phyloP scores from a whole-genome alignment of 2,329 filamentous ascomycete genomes.

The Eutypella sp. region DNA sequence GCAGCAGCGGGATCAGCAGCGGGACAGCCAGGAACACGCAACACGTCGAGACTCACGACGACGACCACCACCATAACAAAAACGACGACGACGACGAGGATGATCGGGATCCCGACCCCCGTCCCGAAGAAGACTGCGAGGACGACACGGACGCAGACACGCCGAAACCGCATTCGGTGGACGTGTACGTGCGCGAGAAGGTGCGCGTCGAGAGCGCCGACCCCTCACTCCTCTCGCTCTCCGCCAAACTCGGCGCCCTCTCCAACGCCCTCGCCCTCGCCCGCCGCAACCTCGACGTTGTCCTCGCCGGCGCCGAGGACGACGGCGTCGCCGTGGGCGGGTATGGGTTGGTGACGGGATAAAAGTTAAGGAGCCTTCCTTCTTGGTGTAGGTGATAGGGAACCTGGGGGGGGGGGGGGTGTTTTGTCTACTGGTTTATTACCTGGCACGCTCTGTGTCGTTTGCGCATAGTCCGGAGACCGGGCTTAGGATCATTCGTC shows the following conservation, averaged over 20 bases:
- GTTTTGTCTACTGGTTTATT: too few species aligned
- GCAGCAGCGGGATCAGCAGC: slow-evolving; percentile 3
- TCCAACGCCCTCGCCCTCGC: slow-evolving; percentile 67
- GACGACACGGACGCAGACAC: slow-evolving; percentile 15
- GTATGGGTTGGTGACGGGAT: too few species aligned
- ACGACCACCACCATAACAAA: too few species aligned
- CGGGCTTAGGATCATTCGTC: too few species aligned
- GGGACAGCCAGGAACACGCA: background rate
- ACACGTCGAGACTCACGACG: too few species aligned
- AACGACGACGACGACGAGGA: too few species aligned
- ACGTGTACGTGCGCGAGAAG: slow-evolving; percentile 86
- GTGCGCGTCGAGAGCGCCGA: slow-evolving; percentile 84
- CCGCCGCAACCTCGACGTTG: slow-evolving; percentile 66
- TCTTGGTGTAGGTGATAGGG: too few species aligned
- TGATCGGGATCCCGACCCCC: too few species aligned
- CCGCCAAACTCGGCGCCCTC: slow-evolving; percentile 76
- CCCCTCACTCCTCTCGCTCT: slow-evolving; percentile 75
- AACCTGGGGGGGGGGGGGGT: too few species aligned
- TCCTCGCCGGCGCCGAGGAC: slow-evolving; percentile 61
- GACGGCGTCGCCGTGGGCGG: slow-evolving; percentile 4
- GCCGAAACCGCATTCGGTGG: slow-evolving; percentile 24
- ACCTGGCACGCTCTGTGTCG: too few species aligned
- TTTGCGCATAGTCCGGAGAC: too few species aligned
- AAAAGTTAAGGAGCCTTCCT: too few species aligned
- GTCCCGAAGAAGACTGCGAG: background rate